Base-by-base conservation (phyloP, 1,139 yeast genomes). In the Lodderomyces elongisporus region DNA sequence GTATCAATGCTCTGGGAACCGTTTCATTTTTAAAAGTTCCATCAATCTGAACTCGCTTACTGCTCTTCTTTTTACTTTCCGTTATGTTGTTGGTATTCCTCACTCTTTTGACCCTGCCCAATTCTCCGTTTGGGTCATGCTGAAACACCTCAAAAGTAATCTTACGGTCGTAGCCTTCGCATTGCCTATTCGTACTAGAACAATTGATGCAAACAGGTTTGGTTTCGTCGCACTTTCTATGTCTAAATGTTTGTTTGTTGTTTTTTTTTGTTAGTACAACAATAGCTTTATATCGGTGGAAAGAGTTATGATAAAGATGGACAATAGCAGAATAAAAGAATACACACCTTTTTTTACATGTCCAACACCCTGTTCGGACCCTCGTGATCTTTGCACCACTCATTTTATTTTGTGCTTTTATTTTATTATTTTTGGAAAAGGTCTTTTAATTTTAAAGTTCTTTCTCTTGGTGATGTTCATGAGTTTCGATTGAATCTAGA, bases 171-270 rank as follows among this genome's bases (percentile, higher is more conserved):
- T 74, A 73, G 1, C 78, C 78, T 37, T 60, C 76, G 44, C 79
- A 74, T 10, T 39, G 38, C 21, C 71, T 49, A 3, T 69, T 70
- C 3, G 70, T 58, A 28, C 59, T 66, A 12, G 54, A 28, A 49
- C 83, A 77, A 49, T 74, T 75, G 20, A 58, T 56, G 51, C 83
- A 77, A 12, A 46, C 42, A 1, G 83, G 83, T 44, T 70, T 73
- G 0, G 60, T 55, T 44, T 77, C 78, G 49, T 75, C 81, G 48
- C 83, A 77, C 39, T 77, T 77, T 32, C 74, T 53, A 37, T 72
- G 65, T 37, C 76, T 60, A 28, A 5, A 24, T 20, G 10, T 20
- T n/a, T n/a, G n/a, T n/a, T n/a, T n/a, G n/a, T n/a, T 7, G 33
- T 30, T 39, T 40, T 36, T 30, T 27, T 32, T 28, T 18, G 14